Conservation (phyloP, 1,139 yeast genomes). For the Zygosaccharomyces pseudobailii region DNA sequence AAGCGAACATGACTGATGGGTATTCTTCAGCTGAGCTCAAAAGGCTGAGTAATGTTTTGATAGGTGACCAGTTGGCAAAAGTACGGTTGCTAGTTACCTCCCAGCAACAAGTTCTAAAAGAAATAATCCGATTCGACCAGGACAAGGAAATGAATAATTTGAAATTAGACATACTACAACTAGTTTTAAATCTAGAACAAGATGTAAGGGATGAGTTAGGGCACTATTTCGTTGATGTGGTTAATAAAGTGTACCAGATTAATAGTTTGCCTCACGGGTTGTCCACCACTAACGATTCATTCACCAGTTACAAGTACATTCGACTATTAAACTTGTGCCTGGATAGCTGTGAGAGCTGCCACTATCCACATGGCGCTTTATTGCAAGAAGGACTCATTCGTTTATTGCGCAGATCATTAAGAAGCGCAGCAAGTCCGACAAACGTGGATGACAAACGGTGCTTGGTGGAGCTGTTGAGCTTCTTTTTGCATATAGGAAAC, state of each 20-base stretch:
- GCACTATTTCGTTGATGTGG: conserved; percentile 11
- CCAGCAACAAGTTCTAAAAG: conserved; percentile 11
- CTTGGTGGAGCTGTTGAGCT: conserved; percentile 15
- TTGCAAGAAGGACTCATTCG: conserved; percentile 9
- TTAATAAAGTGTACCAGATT: conserved; percentile 13
- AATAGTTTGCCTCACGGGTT: conserved; percentile 13
- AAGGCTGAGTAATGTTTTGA: conserved; percentile 13
- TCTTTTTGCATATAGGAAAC: conserved; percentile 7
- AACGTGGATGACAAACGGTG: conserved; percentile 5
- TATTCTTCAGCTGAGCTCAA: conserved; percentile 6
- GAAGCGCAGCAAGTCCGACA: not conserved
- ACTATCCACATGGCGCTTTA: conserved; percentile 12
- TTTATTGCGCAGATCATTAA: conserved; percentile 3
- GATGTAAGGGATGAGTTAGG: conserved; percentile 20
- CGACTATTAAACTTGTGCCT: conserved; percentile 21
- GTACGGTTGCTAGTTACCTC: conserved; percentile 14
- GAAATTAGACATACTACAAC: conserved; percentile 25
- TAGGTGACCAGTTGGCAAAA: conserved; percentile 26
- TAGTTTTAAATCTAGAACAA: conserved; percentile 22
- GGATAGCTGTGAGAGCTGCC: conserved; percentile 11
- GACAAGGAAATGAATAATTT: conserved; percentile 5
- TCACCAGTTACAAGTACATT: conserved; percentile 17
- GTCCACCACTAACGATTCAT: conserved; percentile 10
- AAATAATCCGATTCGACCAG: conserved; percentile 13
- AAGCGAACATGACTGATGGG: not conserved